These are phyloP conservation scores for Raddia distichophylla DNA, from an alignment of 176 grass and related monocot species.

Conservation along the genomic window DNA sequence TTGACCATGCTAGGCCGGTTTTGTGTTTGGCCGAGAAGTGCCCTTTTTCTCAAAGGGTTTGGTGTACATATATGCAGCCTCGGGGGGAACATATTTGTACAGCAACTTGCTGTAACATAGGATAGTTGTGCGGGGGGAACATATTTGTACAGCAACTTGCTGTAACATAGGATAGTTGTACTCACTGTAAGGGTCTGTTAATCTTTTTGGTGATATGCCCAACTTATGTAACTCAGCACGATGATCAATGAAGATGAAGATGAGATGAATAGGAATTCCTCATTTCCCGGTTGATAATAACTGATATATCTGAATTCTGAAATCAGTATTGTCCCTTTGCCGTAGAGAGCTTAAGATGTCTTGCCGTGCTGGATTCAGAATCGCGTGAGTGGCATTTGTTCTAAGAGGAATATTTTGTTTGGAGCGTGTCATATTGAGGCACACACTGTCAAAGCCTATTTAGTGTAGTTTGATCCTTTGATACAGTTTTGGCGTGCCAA, in stretches of 20 bases:
- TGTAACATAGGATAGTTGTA: conserved; percentile 14
- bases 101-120: conserved; percentile 19
- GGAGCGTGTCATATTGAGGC: background rate
- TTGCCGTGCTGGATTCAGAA: too few relatives aligned
- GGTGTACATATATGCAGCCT: conserved; percentile 33
- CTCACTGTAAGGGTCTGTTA: conserved; percentile 16
- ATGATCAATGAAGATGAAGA: conserved; percentile 31
- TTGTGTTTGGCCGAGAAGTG: background rate
- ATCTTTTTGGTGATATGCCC: background rate
- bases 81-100: conserved; percentile 20
- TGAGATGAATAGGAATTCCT: background rate
- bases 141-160: background rate
- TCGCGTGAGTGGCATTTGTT: too few relatives aligned
- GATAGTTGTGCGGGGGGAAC: conserved; percentile 23
- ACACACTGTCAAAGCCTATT: too few relatives aligned
- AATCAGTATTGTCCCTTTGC: too few relatives aligned
- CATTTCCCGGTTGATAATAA: background rate
- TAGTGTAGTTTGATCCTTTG: too few relatives aligned
- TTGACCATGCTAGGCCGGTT: conserved; percentile 19
- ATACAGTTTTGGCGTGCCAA: too few relatives aligned
- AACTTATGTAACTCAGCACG: conserved; percentile 21
- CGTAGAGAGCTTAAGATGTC: too few relatives aligned
- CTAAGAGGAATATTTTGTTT: background rate
- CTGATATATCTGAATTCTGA: too few relatives aligned
- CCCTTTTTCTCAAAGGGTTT: background rate